Base-by-base conservation (phyloP, 2,329 filamentous ascomycete species). In the Botrytis aclada region DNA sequence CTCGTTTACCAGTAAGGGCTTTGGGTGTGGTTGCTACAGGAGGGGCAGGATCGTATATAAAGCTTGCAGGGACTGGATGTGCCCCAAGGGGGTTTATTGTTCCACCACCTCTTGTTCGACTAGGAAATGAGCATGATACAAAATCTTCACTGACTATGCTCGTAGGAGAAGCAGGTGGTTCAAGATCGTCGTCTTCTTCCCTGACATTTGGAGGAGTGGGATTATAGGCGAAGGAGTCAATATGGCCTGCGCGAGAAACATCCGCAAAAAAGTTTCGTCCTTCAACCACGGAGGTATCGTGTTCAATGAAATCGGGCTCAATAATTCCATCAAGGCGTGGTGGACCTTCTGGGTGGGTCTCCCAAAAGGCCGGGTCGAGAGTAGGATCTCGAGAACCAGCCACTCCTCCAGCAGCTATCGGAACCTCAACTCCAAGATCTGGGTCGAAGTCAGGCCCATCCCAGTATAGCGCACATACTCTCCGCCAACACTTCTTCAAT, bases 401-500 rank as follows among this genome's bases (percentile, higher is more conserved):
- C 73, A 90, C 86, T n/a, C 92, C 94, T 56, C 95, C 94, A 6
- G 94, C 93, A 0, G 87, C 81, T 66, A 97, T 92, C 22, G 92
- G 88, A 29, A 88, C 85, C 39, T 93, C 89, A 5, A 89, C 85
- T 22, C 86, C 87, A 20, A 89, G 84, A 62, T 88, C 87, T 1
- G 86, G 84, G 76, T 91, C 86, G 51, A 90, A 90, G 64, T 93
- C 89, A 0, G 89, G 85, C 0, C 88, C 88, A 75, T 97, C 93
- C 95, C 96, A 99, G 81, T 95, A 97, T 72, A 95, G 84, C 0
- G 92, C 90, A 81, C 95, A 98, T 32, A 96, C 93, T 69, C 95
- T 89, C 81, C 95, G 91, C 96, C 96, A 99, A 81, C 96, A 98
- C 81, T 97, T 97, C 82, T 99, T 99, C 75, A 99, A 84, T 82